Percentiles rank a stretch among this genome's conserved stretches.
phyloP scores from a whole-genome alignment of 2,329 filamentous ascomycete genomes.

The Thelonectria discophora region DNA sequence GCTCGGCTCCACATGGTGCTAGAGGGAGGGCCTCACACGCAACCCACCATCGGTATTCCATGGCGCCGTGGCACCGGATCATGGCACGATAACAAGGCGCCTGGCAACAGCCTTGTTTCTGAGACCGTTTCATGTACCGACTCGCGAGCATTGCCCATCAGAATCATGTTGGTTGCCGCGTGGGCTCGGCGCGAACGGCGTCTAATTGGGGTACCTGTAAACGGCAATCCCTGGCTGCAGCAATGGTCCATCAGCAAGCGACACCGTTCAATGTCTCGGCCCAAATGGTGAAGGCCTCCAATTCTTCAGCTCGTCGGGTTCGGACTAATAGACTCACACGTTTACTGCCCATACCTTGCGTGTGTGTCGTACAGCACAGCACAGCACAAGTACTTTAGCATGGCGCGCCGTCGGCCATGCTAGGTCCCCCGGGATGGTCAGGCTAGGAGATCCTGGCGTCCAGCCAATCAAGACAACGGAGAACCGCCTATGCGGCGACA shows the following conservation, averaged over 20 bases:
- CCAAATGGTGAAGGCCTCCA: not conserved
- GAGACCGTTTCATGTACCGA: slow-evolving; percentile 21
- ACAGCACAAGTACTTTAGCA: slow-evolving; percentile 17
- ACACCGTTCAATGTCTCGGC: not conserved
- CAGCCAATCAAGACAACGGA: slow-evolving; percentile 35
- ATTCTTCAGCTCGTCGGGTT: not conserved
- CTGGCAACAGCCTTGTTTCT: slow-evolving; percentile 24
- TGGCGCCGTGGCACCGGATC: slow-evolving; percentile 27
- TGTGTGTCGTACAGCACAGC: not conserved
- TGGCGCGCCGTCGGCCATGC: slow-evolving; percentile 26
- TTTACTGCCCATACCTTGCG: not conserved
- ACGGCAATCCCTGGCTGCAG: not conserved
- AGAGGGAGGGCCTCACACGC: slow-evolving; percentile 19
- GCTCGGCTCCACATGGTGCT: slow-evolving; percentile 27
- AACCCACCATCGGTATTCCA: slow-evolving; percentile 17
- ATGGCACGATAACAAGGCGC: slow-evolving; percentile 28
- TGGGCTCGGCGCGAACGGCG: slow-evolving; percentile 1
- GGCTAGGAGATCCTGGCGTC: slow-evolving; percentile 27
- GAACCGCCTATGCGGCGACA: slow-evolving; percentile 42
- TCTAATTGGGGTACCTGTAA: slow-evolving; percentile 1
- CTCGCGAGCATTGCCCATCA: slow-evolving; percentile 9
- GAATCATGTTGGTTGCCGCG: slow-evolving; percentile 8
- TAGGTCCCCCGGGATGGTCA: slow-evolving; percentile 33
- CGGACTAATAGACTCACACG: not conserved
- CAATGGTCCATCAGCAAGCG: not conserved